A percentile compares a stretch with the other conserved stretches of the same genome.
Conservation (phyloP, 345 rosid species). For the Litchi chinensis region DNA sequence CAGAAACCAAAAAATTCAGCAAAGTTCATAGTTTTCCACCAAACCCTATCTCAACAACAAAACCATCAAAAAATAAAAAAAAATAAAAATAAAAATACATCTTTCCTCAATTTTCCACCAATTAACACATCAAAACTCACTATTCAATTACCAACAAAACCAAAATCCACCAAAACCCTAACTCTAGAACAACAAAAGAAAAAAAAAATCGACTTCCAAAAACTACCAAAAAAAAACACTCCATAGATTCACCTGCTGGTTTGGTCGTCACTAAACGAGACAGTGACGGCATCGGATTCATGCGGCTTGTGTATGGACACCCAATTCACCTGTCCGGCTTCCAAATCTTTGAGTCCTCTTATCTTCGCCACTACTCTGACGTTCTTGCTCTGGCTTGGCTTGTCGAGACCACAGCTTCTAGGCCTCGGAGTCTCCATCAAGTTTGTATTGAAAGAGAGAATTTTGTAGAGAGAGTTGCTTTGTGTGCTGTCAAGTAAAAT, state of each 20-base stretch:
- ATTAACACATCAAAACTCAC: not conserved
- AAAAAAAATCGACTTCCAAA: not conserved
- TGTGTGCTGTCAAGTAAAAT: no score
- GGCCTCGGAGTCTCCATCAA: constrained; percentile 23
- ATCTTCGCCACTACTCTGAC: constrained; percentile 70
- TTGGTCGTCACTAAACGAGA: constrained; percentile 55
- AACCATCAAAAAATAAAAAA: not conserved
- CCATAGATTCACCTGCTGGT: constrained; percentile 36
- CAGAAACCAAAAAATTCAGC: not conserved
- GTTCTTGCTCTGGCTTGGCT: constrained; percentile 16
- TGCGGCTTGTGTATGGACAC: constrained; percentile 45
- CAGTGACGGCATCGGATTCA: constrained; percentile 39
- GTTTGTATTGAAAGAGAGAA: not conserved
- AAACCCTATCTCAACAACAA: not conserved
- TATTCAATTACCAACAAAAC: not conserved
- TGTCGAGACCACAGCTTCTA: not conserved
- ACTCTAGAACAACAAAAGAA: not conserved
- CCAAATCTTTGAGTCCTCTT: constrained; percentile 38
- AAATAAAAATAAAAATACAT: not conserved
- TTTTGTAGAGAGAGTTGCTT: not conserved
- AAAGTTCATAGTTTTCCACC: not conserved
- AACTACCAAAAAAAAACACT: not conserved
- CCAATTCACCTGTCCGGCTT: constrained; percentile 25
- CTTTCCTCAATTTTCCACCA: not conserved
- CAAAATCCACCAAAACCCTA: not conserved